Percentiles rank a stretch among this genome's conserved stretches.
These are phyloP conservation scores for Suillus occidentalis DNA, from an alignment of 768 basidiomycete genomes.

Conservation along the genomic window DNA sequence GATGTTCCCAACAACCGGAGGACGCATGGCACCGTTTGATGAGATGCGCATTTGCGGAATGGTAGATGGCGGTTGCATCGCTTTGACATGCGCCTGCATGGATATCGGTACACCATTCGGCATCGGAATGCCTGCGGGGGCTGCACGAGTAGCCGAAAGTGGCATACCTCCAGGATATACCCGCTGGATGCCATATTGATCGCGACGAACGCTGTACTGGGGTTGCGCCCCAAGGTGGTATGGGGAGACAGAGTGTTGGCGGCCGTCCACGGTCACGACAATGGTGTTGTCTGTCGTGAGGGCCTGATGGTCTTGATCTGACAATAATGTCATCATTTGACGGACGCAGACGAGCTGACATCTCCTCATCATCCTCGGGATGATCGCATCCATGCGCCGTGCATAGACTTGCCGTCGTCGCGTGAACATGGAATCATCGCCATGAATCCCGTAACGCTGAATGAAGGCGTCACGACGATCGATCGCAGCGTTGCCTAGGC, in stretches of 20 bases:
- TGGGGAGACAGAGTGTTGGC: too few relatives aligned
- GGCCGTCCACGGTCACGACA: too few relatives aligned
- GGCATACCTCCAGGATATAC: slow-evolving; percentile 13
- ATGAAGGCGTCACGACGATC: slow-evolving; percentile 59
- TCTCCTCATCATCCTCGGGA: slow-evolving; percentile 39
- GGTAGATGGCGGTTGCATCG: slow-evolving; percentile 52
- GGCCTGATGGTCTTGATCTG: too few relatives aligned
- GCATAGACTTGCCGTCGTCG: slow-evolving; percentile 17
- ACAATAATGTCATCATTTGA: slow-evolving; percentile 22
- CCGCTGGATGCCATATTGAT: slow-evolving; percentile 23
- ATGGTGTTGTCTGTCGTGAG: too few relatives aligned
- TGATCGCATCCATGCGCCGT: slow-evolving; percentile 27
- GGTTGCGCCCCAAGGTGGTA: neutral
- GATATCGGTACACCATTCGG: slow-evolving; percentile 52
- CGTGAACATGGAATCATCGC: slow-evolving; percentile 1
- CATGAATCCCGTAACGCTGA: slow-evolving; percentile 24
- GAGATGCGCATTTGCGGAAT: slow-evolving; percentile 63
- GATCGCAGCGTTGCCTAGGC: slow-evolving; percentile 75
- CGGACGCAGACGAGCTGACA: slow-evolving; percentile 45
- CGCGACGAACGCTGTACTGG: slow-evolving; percentile 28
- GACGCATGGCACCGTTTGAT: slow-evolving; percentile 46
- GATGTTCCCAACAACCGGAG: slow-evolving; percentile 37
- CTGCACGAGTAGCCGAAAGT: too few relatives aligned
- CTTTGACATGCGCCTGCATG: slow-evolving; percentile 59
- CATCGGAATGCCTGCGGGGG: too few relatives aligned